phyloP scores from a whole-genome alignment of 2,329 filamentous ascomycete species.

The Fonsecaea monophora region DNA sequence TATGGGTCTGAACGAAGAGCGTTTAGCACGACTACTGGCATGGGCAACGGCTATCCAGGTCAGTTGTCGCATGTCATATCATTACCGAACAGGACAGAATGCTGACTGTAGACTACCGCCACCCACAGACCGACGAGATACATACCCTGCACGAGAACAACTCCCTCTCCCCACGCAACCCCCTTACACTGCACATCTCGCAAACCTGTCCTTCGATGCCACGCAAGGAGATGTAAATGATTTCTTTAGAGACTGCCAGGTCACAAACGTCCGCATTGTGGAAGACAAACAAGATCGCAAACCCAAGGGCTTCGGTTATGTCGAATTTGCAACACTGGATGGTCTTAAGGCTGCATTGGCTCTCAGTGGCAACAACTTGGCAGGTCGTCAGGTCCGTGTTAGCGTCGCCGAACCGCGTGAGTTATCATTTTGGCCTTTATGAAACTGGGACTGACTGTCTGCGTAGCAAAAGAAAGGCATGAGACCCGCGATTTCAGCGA shows the following conservation, averaged over 20 bases:
- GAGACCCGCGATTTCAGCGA: constrained; percentile 81
- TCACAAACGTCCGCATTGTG: constrained; percentile 92
- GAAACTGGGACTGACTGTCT: constrained; percentile 8
- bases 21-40: constrained; percentile 50
- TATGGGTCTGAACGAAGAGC: constrained; percentile 60
- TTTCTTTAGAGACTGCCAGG: constrained; percentile 83
- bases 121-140: constrained; percentile 42
- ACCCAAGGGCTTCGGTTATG: constrained; percentile 97
- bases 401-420: constrained; percentile 97
- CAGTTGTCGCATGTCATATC: constrained; percentile 13
- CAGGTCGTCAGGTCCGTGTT: constrained; percentile 87
- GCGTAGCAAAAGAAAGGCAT: constrained; percentile 80
- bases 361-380: constrained; percentile 80
- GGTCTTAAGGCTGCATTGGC: constrained; percentile 89
- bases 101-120: constrained; percentile 8
- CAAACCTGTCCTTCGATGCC: constrained; percentile 95
- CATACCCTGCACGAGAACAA: constrained; percentile 72
- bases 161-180: constrained; percentile 89
- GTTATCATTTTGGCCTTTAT: constrained; percentile 48
- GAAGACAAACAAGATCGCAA: constrained; percentile 93
- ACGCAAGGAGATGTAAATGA: constrained; percentile 81
- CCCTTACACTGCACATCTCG: constrained; percentile 93
- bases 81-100: neutral
- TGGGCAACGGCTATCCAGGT: constrained; percentile 48
- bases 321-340: constrained; percentile 87